Evolutionary conservation across 495 filamentous ascomycete species (phyloP), one percentile per base, ranked within the genome.

Genomic region (Cladorrhinum samala): DNA sequence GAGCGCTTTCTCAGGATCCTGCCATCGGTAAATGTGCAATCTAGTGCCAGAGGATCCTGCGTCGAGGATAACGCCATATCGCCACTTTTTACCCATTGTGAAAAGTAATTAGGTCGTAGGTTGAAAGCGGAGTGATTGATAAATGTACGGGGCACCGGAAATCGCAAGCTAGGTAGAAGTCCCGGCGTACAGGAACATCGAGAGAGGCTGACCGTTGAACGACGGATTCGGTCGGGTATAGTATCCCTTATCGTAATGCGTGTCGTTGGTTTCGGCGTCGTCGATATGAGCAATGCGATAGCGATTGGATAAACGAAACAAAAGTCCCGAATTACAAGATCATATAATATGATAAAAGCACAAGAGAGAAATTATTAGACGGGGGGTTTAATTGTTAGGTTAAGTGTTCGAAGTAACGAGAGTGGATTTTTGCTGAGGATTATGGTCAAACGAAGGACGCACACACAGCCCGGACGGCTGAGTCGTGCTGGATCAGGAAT

Each of bases 21-120:
- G 75, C 92, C 93, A 98, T 70, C 79, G 78, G 71, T 98, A 98
- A 43, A 98, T 82, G 66, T 98, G 86, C 52, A 96, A 76, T 63
- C 94, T 87, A 60, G 91, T 97, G 61, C 93, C 93, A 54, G 79
- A 83, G 54, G 81, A 83, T 50, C 81, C 81, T 58, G 80, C 80
- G 70, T 84, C 81, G 30, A 84, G 67, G 57, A 84, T 82, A 49
- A 82, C 77, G 52, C 80, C 81, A 65, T 72, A 82, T 72, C 77
- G 74, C 71, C 41, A 56, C 23, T 58, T 40, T 46, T 65, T 52
- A 46, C 45, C 45, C 45, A 47, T 47, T 9, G 9, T 33, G 45
- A 47, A 47, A 6, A 33, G 27, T 33, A 6, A 11, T 33, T 33
- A 33, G 27, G 27, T 33, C 11, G 11, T 11, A 33, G 11, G 6